Conservation (phyloP, 164 flowering plant genomes). For the Stephania yunnanensis region DNA sequence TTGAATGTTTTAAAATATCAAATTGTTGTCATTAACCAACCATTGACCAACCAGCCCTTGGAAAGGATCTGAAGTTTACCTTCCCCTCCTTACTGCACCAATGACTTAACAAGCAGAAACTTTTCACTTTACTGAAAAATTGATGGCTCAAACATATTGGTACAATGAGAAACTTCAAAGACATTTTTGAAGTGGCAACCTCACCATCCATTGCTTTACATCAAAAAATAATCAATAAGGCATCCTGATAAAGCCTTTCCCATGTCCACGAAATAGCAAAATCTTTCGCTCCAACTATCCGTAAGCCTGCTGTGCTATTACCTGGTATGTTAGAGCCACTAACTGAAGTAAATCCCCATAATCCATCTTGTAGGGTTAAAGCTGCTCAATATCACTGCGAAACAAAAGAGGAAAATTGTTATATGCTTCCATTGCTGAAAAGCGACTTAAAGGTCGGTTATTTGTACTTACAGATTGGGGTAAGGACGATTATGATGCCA, state of each 20-base stretch:
- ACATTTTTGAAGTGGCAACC: conserved; percentile 10
- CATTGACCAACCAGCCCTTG: no score
- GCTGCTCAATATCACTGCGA: conserved; percentile 82
- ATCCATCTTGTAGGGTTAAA: conserved; percentile 96
- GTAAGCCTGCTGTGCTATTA: conserved; percentile 8
- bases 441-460: not conserved
- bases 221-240: conserved; percentile 7
- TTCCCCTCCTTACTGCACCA: not conserved
- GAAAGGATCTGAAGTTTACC: no score
- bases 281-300: not conserved
- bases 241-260: conserved; percentile 1
- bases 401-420: not conserved
- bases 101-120: not conserved
- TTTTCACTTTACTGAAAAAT: not conserved
- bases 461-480: conserved; percentile 70
- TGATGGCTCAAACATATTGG: not conserved
- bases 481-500: conserved; percentile 69
- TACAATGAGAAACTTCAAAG: conserved; percentile 9
- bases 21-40: no score
- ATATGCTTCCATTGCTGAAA: not conserved
- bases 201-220: not conserved
- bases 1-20: no score
- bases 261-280: not conserved
- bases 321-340: conserved; percentile 20
- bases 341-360: conserved; percentile 83